phyloP scores from a whole-genome alignment of 2,329 filamentous ascomycete genomes.

The Trichophyton verrucosum region DNA sequence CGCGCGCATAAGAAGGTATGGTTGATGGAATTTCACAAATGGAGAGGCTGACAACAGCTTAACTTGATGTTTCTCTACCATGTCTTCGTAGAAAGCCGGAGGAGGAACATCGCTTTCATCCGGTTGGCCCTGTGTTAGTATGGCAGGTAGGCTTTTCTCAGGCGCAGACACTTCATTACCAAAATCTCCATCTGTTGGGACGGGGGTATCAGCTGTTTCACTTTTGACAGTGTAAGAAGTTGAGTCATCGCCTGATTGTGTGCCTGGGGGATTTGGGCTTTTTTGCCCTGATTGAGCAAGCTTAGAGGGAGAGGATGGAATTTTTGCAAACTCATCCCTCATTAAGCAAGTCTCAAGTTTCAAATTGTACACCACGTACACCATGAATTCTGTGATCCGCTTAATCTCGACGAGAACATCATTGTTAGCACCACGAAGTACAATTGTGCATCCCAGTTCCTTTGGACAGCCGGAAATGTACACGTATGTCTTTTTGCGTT shows the following conservation, averaged over 20 bases:
- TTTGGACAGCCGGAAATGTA: constrained; percentile 84
- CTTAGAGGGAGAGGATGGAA: constrained; percentile 39
- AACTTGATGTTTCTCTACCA: constrained; percentile 85
- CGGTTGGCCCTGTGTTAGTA: constrained; percentile 17
- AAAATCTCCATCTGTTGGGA: not conserved
- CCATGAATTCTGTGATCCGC: constrained; percentile 94
- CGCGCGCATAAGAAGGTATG: constrained; percentile 82
- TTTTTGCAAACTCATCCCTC: constrained; percentile 79
- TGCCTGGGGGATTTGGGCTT: not conserved
- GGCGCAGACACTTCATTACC: constrained; percentile 7
- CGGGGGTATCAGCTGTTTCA: not conserved
- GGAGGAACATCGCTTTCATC: constrained; percentile 65
- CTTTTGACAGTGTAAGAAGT: not conserved
- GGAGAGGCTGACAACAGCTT: constrained; percentile 90
- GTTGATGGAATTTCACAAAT: constrained; percentile 89
- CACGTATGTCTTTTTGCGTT: constrained; percentile 85
- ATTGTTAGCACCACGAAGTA: constrained; percentile 67
- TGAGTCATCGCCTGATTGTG: too few species aligned
- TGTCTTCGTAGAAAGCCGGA: constrained; percentile 87
- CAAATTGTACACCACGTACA: constrained; percentile 95
- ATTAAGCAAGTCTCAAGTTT: constrained; percentile 91
- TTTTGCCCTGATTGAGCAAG: constrained; percentile 11
- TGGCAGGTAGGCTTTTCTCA: constrained; percentile 12
- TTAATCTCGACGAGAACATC: constrained; percentile 67
- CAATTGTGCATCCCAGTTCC: constrained; percentile 88